Conservation (phyloP, 768 basidiomycete genomes). For the Phaffia australis region DNA sequence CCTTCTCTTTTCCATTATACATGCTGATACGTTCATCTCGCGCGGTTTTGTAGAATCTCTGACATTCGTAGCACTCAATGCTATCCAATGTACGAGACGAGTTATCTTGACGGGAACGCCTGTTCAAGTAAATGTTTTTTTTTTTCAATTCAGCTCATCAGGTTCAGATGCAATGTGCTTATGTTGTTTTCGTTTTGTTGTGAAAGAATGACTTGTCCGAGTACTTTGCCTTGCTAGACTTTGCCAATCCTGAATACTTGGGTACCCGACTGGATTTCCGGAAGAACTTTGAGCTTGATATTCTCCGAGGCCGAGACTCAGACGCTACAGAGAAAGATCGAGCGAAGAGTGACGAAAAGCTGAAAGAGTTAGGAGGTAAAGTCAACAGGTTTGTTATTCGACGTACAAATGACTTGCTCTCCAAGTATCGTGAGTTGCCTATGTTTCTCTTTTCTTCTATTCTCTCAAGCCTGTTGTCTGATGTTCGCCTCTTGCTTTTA, state of each 20-base stretch:
- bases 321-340: constrained; percentile 68
- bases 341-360: constrained; percentile 72
- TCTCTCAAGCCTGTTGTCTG: constrained; percentile 8
- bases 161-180: background rate
- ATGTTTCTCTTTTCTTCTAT: background rate
- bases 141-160: background rate
- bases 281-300: constrained; percentile 87
- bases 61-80: constrained; percentile 73
- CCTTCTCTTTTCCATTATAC: background rate
- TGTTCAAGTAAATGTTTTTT: constrained; percentile 32
- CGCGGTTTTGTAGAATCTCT: constrained; percentile 53
- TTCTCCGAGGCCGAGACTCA: constrained; percentile 81
- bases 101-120: constrained; percentile 92
- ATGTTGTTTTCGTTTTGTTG: constrained; percentile 8
- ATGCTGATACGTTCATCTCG: background rate
- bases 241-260: constrained; percentile 81
- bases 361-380: constrained; percentile 75
- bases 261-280: constrained; percentile 82
- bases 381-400: constrained; percentile 92
- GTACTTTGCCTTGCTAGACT: constrained; percentile 85
- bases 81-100: constrained; percentile 73
- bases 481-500: background rate
- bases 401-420: constrained; percentile 82
- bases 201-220: constrained; percentile 44
- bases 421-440: constrained; percentile 70